These are phyloP conservation scores for Nephelium lappaceum DNA, from an alignment of 345 rosid genomes.

Conservation along the genomic window DNA sequence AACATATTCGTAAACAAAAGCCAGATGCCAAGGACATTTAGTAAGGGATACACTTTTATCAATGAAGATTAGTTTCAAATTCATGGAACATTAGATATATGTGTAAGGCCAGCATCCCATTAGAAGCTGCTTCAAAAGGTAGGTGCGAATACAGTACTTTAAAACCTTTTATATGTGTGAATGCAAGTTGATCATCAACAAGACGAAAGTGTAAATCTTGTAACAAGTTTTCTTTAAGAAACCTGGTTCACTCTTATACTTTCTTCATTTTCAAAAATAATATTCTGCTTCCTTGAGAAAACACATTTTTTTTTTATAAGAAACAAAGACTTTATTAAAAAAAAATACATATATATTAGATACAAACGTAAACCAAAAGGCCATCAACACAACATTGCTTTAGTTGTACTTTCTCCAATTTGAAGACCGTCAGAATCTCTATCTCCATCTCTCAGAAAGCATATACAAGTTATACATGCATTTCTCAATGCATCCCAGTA, in stretches of 20 bases:
- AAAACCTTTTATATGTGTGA: not conserved
- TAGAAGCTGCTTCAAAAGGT: not conserved
- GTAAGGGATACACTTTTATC: not conserved
- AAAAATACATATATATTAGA: no score
- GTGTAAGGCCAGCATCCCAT: not conserved
- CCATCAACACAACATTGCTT: not conserved
- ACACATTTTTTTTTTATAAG: no score
- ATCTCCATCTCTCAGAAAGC: not conserved
- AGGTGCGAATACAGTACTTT: not conserved
- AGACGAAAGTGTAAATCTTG: not conserved
- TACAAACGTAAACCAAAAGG: no score
- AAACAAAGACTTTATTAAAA: no score
- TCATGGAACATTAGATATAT: not conserved
- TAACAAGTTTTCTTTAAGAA: not conserved
- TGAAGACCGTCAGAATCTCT: not conserved
- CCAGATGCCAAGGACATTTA: not conserved
- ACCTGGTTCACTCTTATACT: not conserved
- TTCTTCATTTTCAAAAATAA: no score
- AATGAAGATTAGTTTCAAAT: constrained; percentile 5
- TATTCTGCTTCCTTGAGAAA: not conserved
- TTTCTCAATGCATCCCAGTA: not conserved
- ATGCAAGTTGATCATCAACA: not conserved
- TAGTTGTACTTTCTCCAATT: not conserved
- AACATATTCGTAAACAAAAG: not conserved
- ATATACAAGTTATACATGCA: not conserved